Evolutionary conservation across 768 basidiomycete genomes (phyloP), one percentile per base, ranked within the genome.

Genomic region (Boletus rubroflammeus): DNA sequence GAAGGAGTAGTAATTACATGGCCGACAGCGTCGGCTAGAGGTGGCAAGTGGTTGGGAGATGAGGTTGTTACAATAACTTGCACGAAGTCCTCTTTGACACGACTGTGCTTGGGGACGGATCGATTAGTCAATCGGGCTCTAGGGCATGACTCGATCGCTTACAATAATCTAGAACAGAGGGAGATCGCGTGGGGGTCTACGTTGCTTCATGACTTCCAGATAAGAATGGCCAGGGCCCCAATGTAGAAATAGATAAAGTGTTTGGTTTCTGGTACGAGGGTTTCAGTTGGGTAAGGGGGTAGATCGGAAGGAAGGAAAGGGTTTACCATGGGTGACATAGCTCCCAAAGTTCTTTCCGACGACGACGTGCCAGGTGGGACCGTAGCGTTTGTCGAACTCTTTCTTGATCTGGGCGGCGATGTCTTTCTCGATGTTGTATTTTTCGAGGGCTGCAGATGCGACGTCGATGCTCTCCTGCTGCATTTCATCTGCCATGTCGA

Each of bases 221-320:
- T 84, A 72, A 98, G 86, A 75, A 98, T 84, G 56, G 95, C 95
- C 64, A 95, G 85, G 34, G 86, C 77, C 53, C 92, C 93, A 69
- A 98, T 79, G 78, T 96, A 98, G 76, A 96, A 96, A 81, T 98
- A 98, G 76, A 98, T 94, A 76, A 98, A 98, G 70, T 97, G 90
- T 73, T 94, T 95, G 60, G 93, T 96, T 82, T 98, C 94, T 97
- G 72, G 29, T 51, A 51, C 49, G 39, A 40, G 23, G 36, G 47
- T 40, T 46, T 63, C 47, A 65, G 59, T 34, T 52, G 45, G 28
- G 29, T 28, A 32, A 19, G 51, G 34, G 45, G 52, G 40, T 15
- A n/a, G 39, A 10, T 26, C 7, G 3, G 15, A 15, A 23, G 3
- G 13, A 21, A 14, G 13, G 25, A 51, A 35, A 13, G 28, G 9